Evolutionary conservation across 495 filamentous ascomycete species (phyloP).

Genomic region (Extremus antarcticus): DNA sequence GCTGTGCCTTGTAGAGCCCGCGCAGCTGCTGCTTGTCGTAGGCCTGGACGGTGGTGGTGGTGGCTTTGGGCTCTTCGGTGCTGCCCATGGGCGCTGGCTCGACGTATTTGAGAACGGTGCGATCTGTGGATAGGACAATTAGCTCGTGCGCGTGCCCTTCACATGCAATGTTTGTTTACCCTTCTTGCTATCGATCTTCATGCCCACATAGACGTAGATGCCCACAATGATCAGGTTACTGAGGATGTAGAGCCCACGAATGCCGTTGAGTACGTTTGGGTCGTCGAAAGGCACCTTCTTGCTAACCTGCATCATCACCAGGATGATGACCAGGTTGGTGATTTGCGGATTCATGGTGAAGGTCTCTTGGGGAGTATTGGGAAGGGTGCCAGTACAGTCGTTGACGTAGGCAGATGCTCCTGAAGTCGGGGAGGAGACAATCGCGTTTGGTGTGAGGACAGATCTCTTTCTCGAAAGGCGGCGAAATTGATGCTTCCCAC

Average conservation of each 20-base stretch:
- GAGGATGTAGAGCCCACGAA: conserved; percentile 71
- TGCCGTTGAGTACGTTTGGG: conserved; percentile 67
- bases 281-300: conserved; percentile 95
- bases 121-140: conserved; percentile 46
- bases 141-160: background rate
- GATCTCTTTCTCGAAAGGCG: too few relatives aligned
- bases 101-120: conserved; percentile 97
- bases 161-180: conserved; percentile 44
- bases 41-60: conserved; percentile 88
- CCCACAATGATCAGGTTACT: conserved; percentile 81
- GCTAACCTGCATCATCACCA: conserved; percentile 90
- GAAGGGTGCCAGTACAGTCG: too few relatives aligned
- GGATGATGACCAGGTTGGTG: conserved; percentile 28
- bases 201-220: conserved; percentile 73
- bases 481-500: too few relatives aligned
- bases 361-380: too few relatives aligned
- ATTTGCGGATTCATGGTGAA: too few relatives aligned
- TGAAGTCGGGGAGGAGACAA: too few relatives aligned
- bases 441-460: too few relatives aligned
- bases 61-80: conserved; percentile 81
- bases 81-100: conserved; percentile 89
- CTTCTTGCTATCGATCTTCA: conserved; percentile 84
- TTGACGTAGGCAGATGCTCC: too few relatives aligned
- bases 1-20: conserved; percentile 68
- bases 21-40: conserved; percentile 84